phyloP scores from a whole-genome alignment of 2,329 filamentous ascomycete genomes.

The Monosporascus ibericus region DNA sequence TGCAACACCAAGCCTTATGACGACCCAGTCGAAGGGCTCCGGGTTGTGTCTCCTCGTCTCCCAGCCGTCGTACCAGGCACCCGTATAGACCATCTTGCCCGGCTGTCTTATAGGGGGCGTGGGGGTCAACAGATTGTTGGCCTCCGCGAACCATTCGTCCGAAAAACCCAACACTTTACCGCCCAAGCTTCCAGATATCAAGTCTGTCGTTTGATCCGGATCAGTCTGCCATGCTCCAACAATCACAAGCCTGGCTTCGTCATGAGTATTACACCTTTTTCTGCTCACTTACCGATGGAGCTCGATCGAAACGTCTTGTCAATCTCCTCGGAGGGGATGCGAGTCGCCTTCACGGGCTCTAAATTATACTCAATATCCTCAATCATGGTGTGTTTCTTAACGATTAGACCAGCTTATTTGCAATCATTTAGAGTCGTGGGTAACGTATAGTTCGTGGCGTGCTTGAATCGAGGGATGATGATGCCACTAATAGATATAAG shows the following conservation, averaged over 20 bases:
- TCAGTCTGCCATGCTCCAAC: not conserved
- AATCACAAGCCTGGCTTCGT: not conserved
- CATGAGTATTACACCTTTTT: not conserved
- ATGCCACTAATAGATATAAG: too few species aligned
- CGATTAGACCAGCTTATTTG: too few species aligned
- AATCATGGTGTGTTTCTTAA: slow-evolving; percentile 8
- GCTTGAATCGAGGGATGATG: too few species aligned
- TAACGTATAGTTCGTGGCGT: too few species aligned
- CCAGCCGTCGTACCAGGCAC: slow-evolving; percentile 68
- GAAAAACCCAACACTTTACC: slow-evolving; percentile 60
- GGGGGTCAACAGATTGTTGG: slow-evolving; percentile 58
- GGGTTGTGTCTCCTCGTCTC: slow-evolving; percentile 62
- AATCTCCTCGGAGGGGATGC: slow-evolving; percentile 47
- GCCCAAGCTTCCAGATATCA: slow-evolving; percentile 55
- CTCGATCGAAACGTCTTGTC: slow-evolving; percentile 56
- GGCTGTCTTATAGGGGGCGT: slow-evolving; percentile 55
- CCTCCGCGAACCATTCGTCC: slow-evolving; percentile 64
- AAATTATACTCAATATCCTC: slow-evolving; percentile 50
- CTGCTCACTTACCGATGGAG: slow-evolving; percentile 48
- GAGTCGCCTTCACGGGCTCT: slow-evolving; percentile 45
- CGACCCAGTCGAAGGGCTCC: slow-evolving; percentile 60
- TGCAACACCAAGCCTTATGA: slow-evolving; percentile 60
- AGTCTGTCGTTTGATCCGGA: slow-evolving; percentile 35
- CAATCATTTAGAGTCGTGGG: too few species aligned
- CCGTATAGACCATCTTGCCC: slow-evolving; percentile 63